Percentiles rank a stretch among this genome's conserved stretches.
Evolutionary conservation across 139 green algal species (phyloP).

Genomic region (Asterochloris erici): DNA sequence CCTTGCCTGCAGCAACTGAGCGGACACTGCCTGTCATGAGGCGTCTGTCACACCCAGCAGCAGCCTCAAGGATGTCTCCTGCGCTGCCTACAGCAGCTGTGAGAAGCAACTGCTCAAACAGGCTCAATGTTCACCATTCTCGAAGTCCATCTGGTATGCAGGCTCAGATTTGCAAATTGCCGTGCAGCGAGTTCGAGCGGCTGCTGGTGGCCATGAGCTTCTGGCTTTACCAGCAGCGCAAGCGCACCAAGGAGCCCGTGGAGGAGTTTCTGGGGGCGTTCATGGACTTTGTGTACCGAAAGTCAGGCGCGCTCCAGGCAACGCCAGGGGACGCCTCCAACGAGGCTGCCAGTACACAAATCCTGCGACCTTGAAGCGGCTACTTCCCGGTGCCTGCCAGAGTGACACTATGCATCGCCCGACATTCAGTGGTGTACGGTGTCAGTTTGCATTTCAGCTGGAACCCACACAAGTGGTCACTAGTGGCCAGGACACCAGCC

Average conservation of each 20-base stretch:
- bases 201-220: constrained; percentile 60
- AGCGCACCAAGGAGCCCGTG: constrained; percentile 34
- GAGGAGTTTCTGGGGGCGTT: constrained; percentile 69
- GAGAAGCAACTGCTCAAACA: neutral
- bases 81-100: neutral
- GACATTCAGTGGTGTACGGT: too few species aligned
- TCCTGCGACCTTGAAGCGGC: too few species aligned
- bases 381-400: too few species aligned
- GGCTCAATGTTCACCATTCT: neutral
- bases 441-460: too few species aligned
- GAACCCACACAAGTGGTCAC: too few species aligned
- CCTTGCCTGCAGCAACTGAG: neutral
- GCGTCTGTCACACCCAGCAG: neutral
- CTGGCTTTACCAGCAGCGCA: constrained; percentile 40
- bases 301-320: constrained; percentile 48
- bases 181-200: constrained; percentile 60
- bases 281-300: constrained; percentile 69
- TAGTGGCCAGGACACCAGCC: too few species aligned
- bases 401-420: too few species aligned
- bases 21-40: neutral
- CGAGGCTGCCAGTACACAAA: too few species aligned
- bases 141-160: neutral
- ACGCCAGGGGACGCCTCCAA: neutral
- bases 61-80: neutral
- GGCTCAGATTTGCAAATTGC: neutral